phyloP scores from a whole-genome alignment of 1,284 basidiomycete genomes.

The Cutaneotrichosporon mucoides region DNA sequence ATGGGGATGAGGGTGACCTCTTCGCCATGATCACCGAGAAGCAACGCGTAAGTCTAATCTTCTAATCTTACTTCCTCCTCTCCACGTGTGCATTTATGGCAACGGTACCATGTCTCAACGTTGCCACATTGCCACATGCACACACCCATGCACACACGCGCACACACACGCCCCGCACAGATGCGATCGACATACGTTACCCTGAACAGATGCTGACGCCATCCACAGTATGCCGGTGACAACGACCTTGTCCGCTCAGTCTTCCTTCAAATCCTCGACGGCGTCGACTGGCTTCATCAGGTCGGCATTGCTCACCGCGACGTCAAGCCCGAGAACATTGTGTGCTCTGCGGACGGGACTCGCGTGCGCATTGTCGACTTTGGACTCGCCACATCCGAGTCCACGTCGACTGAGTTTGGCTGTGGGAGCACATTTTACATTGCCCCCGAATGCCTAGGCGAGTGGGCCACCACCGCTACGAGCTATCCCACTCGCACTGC shows the following conservation, averaged over 20 bases:
- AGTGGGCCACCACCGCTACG: constrained; percentile 49
- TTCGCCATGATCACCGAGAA: constrained; percentile 69
- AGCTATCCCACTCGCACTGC: constrained; percentile 67
- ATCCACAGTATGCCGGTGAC: constrained; percentile 62
- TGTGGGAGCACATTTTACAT: constrained; percentile 54
- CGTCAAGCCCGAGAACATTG: constrained; percentile 95
- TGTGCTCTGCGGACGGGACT: constrained; percentile 72
- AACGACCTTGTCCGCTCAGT: constrained; percentile 78
- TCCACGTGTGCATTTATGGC: no score
- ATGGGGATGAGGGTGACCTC: constrained; percentile 81
- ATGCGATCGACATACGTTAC: background rate
- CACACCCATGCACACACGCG: background rate
- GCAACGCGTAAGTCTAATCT: constrained; percentile 44
- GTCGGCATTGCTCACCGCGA: constrained; percentile 87
- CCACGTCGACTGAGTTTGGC: constrained; percentile 82
- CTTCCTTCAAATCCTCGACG: constrained; percentile 88
- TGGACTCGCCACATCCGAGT: constrained; percentile 89
- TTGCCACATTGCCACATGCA: background rate
- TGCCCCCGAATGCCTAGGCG: constrained; percentile 82
- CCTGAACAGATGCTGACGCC: constrained; percentile 6
- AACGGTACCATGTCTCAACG: background rate
- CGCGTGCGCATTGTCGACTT: constrained; percentile 92
- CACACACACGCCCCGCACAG: background rate
- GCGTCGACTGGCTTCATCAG: constrained; percentile 74
- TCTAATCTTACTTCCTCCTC: no score